Conservation (phyloP, 2,329 filamentous ascomycete species). For the Sordariomycetes sp. region DNA sequence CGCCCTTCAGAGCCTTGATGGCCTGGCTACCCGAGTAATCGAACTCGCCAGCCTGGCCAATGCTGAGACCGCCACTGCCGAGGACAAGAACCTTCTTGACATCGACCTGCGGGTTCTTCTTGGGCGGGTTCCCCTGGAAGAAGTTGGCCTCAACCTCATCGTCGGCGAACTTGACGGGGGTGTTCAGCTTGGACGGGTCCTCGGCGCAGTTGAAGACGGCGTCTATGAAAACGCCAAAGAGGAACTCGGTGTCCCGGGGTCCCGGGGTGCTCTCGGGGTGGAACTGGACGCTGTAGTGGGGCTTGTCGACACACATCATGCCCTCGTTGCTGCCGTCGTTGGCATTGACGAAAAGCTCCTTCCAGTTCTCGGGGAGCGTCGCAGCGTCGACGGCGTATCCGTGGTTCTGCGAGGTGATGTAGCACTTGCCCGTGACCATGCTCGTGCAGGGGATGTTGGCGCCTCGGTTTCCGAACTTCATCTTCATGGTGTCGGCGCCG, state of each 20-base stretch:
- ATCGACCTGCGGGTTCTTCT: conserved; percentile 63
- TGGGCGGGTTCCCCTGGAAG: conserved; percentile 25
- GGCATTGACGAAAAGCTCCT: conserved; percentile 93
- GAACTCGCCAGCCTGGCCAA: conserved; percentile 96
- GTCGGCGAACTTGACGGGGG: conserved; percentile 79
- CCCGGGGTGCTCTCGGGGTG: conserved; percentile 96
- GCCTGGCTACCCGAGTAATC: conserved; percentile 98
- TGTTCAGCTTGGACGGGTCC: conserved; percentile 54
- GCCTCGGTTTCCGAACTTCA: conserved; percentile 99
- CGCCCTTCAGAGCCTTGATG: conserved; percentile 96
- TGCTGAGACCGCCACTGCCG: conserved; percentile 89
- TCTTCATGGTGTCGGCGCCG: conserved; percentile 79
- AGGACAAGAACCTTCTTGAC: conserved; percentile 94
- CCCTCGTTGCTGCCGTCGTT: conserved; percentile 98
- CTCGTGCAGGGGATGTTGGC: conserved; percentile 98
- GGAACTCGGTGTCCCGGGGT: conserved; percentile 87
- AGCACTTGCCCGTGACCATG: conserved; percentile 89
- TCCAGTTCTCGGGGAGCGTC: conserved; percentile 69
- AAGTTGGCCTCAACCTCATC: conserved; percentile 67
- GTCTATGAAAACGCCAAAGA: conserved; percentile 94
- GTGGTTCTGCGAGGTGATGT: conserved; percentile 98
- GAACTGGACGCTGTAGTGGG: conserved; percentile 99
- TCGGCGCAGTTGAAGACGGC: conserved; percentile 65
- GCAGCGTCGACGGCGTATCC: conserved; percentile 84
- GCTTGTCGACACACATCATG: conserved; percentile 75